phyloP scores from a whole-genome alignment of 768 basidiomycete species.

The Rubroboletus satanas region DNA sequence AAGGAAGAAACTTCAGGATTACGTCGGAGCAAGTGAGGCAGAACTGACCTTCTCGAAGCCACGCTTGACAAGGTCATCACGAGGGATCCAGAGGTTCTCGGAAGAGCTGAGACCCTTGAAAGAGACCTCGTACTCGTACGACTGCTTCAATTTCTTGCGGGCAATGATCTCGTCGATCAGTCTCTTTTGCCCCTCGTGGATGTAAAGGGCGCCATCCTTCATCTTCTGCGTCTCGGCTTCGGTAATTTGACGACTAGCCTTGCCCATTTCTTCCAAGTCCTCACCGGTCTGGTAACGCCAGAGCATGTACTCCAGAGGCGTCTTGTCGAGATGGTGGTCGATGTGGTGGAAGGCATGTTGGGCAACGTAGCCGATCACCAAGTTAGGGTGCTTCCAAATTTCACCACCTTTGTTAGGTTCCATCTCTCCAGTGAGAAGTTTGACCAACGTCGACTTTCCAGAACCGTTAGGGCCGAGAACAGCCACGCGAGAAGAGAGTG shows the following conservation, averaged over 20 bases:
- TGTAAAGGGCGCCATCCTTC: conserved; percentile 85
- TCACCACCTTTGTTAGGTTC: conserved; percentile 96
- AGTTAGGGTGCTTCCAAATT: conserved; percentile 98
- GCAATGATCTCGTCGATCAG: conserved; percentile 85
- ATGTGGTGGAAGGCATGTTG: conserved; percentile 99
- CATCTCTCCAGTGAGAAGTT: conserved; percentile 93
- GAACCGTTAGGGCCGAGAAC: conserved; percentile 99
- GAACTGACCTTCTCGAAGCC: conserved; percentile 85
- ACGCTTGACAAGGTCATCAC: conserved; percentile 96
- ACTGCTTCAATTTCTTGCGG: conserved; percentile 99
- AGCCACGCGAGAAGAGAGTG: conserved; percentile 96
- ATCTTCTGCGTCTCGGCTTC: conserved; percentile 92
- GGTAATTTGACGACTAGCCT: conserved; percentile 82
- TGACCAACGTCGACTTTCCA: conserved; percentile 96
- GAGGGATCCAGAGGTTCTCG: conserved; percentile 96
- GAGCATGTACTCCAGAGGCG: conserved; percentile 97
- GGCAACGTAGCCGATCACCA: conserved; percentile 98
- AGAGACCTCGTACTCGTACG: conserved; percentile 96
- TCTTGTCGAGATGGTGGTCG: conserved; percentile 97
- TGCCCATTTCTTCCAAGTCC: conserved; percentile 94
- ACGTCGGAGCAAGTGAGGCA: background rate
- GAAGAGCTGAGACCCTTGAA: conserved; percentile 94
- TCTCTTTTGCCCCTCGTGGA: conserved; percentile 94
- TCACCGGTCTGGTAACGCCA: conserved; percentile 99
- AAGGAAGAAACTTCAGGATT: background rate